phyloP scores from a whole-genome alignment of 176 grass and related monocot genomes.

The Zoysia japonica region DNA sequence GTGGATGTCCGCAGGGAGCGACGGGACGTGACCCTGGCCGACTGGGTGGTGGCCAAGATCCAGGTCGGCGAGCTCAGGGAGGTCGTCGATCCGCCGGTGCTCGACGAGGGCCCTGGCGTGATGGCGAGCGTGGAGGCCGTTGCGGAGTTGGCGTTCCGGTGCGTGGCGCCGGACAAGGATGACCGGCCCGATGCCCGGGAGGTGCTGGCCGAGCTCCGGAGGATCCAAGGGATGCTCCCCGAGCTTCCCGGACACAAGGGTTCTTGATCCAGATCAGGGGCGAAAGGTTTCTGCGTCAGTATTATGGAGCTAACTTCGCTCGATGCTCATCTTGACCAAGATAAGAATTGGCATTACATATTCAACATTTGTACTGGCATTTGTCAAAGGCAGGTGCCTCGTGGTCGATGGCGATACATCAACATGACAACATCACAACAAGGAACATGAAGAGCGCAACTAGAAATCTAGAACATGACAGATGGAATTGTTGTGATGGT shows the following conservation, averaged over 20 bases:
- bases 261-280: slow-evolving; percentile 8
- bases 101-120: slow-evolving; percentile 46
- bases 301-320: background rate
- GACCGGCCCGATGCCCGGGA: slow-evolving; percentile 79
- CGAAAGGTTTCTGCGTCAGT: background rate
- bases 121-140: slow-evolving; percentile 68
- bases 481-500: background rate
- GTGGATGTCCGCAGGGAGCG: slow-evolving; percentile 84
- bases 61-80: slow-evolving; percentile 78
- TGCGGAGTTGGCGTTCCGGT: slow-evolving; percentile 89
- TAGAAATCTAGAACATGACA: background rate
- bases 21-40: slow-evolving; percentile 72
- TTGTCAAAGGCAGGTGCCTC: slow-evolving; percentile 28
- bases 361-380: background rate
- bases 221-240: slow-evolving; percentile 64
- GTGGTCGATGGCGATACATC: background rate
- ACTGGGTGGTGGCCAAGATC: slow-evolving; percentile 92
- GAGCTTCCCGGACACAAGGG: slow-evolving; percentile 34
- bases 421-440: background rate
- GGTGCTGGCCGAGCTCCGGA: slow-evolving; percentile 66
- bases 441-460: background rate
- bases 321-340: background rate
- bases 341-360: background rate
- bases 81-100: slow-evolving; percentile 75
- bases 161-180: slow-evolving; percentile 87